Evolutionary conservation across 2,329 filamentous ascomycete species (phyloP), one percentile per base, ranked within the genome.

Genomic region (Diplocarpon rosae): DNA sequence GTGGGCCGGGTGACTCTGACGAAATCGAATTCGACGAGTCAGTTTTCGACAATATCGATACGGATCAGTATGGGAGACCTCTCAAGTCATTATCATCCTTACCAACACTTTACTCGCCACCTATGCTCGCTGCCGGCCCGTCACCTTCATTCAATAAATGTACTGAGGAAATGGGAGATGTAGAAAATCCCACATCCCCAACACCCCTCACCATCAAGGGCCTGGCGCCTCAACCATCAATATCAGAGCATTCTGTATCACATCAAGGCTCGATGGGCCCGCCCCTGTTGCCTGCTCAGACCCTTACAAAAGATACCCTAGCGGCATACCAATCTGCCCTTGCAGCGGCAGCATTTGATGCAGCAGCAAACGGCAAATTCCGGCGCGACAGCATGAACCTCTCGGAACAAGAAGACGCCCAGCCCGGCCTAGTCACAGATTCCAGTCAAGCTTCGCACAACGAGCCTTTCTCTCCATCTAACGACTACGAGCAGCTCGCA

Each of bases 261-360:
- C 20, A 7, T 24, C 20, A 39, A 30, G 31, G 28, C 13, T 34
- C 43, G 13, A 38, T 43, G 12, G 39, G 17, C 6, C 42, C 31
- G 38, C 39, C 43, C 17, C 45, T 31, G 5, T 38, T 61, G 17
- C 55, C 41, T 20, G 15, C 27, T 8, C 41, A 57, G 27, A 61
- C 67, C 31, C 57, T 73, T 31, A 73, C 72, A 17, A 69, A 75
- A 56, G 68, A 72, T 30, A 78, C 73, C 45, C 66, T 84, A 15
- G 78, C 78, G 34, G 82, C 78, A 1, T 90, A 95, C 57, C 88
- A 95, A 59, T 83, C 83, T 42, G 87, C 88, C 1, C 70, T 96
- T 4, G 87, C 86, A 1, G 81, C 84, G 37, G 90, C 88, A 6
- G 83, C 87, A 9, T 80, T 83, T 49, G 73, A 82, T 59, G 87